Evolutionary conservation across 2,329 filamentous ascomycete genomes (phyloP), one percentile per base, ranked within the genome.

Genomic region (Monilinia fructicola): DNA sequence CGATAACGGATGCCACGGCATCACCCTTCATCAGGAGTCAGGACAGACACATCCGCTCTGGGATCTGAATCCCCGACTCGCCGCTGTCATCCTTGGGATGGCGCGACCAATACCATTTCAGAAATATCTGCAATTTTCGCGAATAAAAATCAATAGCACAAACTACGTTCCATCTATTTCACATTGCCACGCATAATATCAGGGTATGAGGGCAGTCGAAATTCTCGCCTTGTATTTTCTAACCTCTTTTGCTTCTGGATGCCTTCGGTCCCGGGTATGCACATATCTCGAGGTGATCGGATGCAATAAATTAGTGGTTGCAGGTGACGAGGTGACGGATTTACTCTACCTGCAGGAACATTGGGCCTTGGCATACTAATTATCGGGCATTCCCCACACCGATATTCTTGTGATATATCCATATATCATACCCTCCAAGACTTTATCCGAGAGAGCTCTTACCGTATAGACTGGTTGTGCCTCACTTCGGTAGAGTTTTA

Each of bases 321-420:
- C 73, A 73, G 74, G 73, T 73, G 72, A 71, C 73, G 72, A 69
- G 69, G 72, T 75, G 73, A 75, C 69, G 55, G 71, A 65, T 69
- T 69, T 64, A 67, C 65, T 68, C 68, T 60, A 68, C 73, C 69
- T 74, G 74, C 74, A 76, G 74, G 70, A 73, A 73, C 71, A 66
- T 71, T 71, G 21, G 35, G 46, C 11, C 64, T 54, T 66, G 38
- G 55, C 55, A 44, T 61, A 54, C 48, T 66, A 54, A 31, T 35
- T 12, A 65, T 53, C 64, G 64, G 56, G 56, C 35, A 63, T 67
- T 69, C 69, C 71, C 70, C 72, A 73, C 70, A 73, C 70, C 69
- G 52, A 67, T 66, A 61, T 54, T 44, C 28, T 44, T 61, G 55
- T 54, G 26, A 61, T 66, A 61, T 66, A 46, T 66, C 48, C 50